Percentiles rank a stretch among this genome's conserved stretches.
These are phyloP conservation scores for Scheffersomyces spartinae DNA, from an alignment of 805 yeast species.

Conservation along the genomic window DNA sequence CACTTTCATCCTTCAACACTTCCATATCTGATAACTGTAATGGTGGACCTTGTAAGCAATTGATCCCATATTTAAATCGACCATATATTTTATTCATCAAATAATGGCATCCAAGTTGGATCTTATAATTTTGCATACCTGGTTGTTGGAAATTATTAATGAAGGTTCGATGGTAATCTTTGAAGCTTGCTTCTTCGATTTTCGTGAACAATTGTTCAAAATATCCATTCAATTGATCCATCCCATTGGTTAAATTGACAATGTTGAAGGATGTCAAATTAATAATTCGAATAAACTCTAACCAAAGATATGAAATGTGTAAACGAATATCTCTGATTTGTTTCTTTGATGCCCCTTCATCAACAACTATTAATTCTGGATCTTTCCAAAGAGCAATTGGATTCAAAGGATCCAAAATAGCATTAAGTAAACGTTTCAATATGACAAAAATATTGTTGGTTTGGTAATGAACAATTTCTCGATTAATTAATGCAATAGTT, in stretches of 20 bases:
- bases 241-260: slow-evolving; percentile 13
- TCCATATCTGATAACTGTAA: too few species aligned
- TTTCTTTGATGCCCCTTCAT: slow-evolving; percentile 6
- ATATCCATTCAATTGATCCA: slow-evolving; percentile 10
- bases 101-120: slow-evolving; percentile 4
- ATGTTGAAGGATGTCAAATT: slow-evolving; percentile 16
- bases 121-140: slow-evolving; percentile 3
- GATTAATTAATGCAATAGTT: slow-evolving; percentile 12
- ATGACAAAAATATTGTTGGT: slow-evolving; percentile 9
- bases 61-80: too few species aligned
- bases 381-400: slow-evolving; percentile 19
- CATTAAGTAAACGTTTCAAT: slow-evolving; percentile 10
- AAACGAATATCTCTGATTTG: slow-evolving; percentile 13
- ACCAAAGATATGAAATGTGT: slow-evolving; percentile 23
- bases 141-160: too few species aligned
- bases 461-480: slow-evolving; percentile 10
- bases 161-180: slow-evolving; percentile 15
- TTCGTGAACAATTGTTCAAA: slow-evolving; percentile 9
- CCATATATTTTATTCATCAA: slow-evolving; percentile 9
- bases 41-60: too few species aligned
- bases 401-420: slow-evolving; percentile 6
- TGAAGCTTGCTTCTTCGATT: slow-evolving; percentile 13
- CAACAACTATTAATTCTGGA: slow-evolving; percentile 16
- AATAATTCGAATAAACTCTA: slow-evolving; percentile 18
- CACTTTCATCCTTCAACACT: too few species aligned